These are phyloP conservation scores for Podila horticola DNA, from an alignment of 192 early-diverging fungal genomes.

Conservation along the genomic window DNA sequence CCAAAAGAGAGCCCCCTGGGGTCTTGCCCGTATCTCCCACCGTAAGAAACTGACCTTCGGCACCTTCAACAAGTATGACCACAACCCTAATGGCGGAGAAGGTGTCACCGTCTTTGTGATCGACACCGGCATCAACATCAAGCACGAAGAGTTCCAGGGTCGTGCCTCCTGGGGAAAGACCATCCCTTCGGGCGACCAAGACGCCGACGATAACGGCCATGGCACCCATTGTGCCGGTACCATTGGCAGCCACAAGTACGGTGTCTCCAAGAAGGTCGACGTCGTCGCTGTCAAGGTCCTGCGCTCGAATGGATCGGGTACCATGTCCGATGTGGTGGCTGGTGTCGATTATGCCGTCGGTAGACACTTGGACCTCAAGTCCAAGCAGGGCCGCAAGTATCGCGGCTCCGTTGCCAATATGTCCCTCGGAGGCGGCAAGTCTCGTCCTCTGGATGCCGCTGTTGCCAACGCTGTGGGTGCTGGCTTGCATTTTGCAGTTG, in stretches of 20 bases:
- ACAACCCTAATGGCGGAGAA: conserved; percentile 76
- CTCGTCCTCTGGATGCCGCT: conserved; percentile 80
- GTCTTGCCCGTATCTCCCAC: conserved; percentile 85
- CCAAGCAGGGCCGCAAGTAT: conserved; percentile 64
- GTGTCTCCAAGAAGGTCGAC: conserved; percentile 88
- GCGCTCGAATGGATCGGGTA: conserved; percentile 86
- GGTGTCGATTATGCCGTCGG: conserved; percentile 70
- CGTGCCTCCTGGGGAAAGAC: conserved; percentile 88
- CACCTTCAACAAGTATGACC: conserved; percentile 76
- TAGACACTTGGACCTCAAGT: conserved; percentile 42
- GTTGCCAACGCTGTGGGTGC: conserved; percentile 78
- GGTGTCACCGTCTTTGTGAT: conserved; percentile 95
- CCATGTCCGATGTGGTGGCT: conserved; percentile 69
- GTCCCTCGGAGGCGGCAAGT: conserved; percentile 89
- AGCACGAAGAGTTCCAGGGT: conserved; percentile 91
- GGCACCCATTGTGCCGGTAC: conserved; percentile 94
- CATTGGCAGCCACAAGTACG: conserved; percentile 83
- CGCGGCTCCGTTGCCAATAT: conserved; percentile 94
- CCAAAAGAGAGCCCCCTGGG: conserved; percentile 87
- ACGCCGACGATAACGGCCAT: conserved; percentile 78
- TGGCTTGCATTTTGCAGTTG: conserved; percentile 93
- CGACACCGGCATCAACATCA: conserved; percentile 90
- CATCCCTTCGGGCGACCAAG: conserved; percentile 71
- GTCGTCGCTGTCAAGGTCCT: conserved; percentile 96
- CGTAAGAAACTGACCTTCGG: conserved; percentile 68